Evolutionary conservation across 164 flowering plant species (phyloP), one percentile per base, ranked within the genome.

Genomic region (Piper betle): DNA sequence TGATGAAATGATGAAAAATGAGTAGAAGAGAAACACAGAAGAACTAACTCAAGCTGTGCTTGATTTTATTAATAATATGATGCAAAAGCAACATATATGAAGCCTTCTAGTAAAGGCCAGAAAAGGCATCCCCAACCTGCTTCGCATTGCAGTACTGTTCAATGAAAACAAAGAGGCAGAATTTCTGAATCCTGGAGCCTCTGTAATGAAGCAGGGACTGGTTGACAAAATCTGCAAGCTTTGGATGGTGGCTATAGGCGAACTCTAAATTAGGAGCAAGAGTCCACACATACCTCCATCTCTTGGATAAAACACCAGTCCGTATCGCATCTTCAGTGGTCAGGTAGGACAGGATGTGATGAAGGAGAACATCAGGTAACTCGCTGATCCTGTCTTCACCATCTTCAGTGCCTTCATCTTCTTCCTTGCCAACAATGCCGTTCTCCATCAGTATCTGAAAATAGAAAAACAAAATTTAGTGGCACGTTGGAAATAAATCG

Each of bases 361-460:
- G 60, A 17, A 57, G 60, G 38, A 57, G 16, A 57, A n/a, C n/a
- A 33, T 57, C 60, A 8, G 41, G 60, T 38, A 57, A 57, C 17
- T 57, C 41, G 16, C 42, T 57, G 25, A 38, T 52, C 57, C 16
- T 19, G 9, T 62, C 18, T 18, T 63, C 53, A 18, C 15, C 17
- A 46, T 46, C 50, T 46, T 46, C 50, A 10, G 12, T 46, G 50
- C 9, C 11, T 46, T 46, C 50, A 46, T 46, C 50, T 46, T 10
- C 50, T 46, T 46, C 15, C 50, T 46, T 46, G 7, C 3, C 15
- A 15, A 46, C 50, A 46, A 15, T 8, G 15, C 3, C 50, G 15
- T 46, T 46, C 50, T 46, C 12, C 50, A 46, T 46, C 15, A 46
- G 50, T 46, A 46, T 46, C 50, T 46, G 12, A 2, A 46, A 2